Conservation (phyloP, 73 alveolate species). For the Durusdinium trenchii region DNA sequence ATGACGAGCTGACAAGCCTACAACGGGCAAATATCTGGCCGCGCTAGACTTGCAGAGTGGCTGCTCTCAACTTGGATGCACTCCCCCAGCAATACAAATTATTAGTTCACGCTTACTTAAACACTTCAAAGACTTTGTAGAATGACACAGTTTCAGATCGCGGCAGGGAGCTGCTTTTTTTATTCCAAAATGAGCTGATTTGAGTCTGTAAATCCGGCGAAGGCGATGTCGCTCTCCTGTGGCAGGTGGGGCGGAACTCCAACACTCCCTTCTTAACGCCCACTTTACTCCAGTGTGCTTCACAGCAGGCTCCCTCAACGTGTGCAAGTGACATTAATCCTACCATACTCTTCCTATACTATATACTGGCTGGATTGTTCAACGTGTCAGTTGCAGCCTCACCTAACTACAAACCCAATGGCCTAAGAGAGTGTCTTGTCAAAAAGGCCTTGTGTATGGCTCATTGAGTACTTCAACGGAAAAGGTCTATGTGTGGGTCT, state of each 20-base stretch:
- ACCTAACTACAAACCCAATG: background rate
- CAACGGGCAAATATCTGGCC: too few relatives aligned
- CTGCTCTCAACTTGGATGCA: too few relatives aligned
- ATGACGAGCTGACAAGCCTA: too few relatives aligned
- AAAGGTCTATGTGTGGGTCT: background rate
- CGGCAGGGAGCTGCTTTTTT: background rate
- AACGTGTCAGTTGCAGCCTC: background rate
- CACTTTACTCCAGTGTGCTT: background rate
- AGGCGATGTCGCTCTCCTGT: conserved; percentile 48
- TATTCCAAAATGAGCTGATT: background rate
- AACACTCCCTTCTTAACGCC: too few relatives aligned
- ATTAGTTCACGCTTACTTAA: too few relatives aligned
- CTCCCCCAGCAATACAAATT: too few relatives aligned
- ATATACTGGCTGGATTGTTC: background rate
- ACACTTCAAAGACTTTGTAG: too few relatives aligned
- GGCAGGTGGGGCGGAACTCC: background rate
- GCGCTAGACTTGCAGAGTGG: too few relatives aligned
- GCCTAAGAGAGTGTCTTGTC: background rate
- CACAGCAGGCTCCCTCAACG: background rate
- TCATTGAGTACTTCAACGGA: background rate
- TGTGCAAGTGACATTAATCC: background rate
- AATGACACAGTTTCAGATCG: too few relatives aligned
- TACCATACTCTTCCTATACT: background rate
- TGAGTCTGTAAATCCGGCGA: conserved; percentile 34
- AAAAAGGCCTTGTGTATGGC: background rate